Conservation (phyloP, 768 basidiomycete genomes). For the Trametes cubensis region DNA sequence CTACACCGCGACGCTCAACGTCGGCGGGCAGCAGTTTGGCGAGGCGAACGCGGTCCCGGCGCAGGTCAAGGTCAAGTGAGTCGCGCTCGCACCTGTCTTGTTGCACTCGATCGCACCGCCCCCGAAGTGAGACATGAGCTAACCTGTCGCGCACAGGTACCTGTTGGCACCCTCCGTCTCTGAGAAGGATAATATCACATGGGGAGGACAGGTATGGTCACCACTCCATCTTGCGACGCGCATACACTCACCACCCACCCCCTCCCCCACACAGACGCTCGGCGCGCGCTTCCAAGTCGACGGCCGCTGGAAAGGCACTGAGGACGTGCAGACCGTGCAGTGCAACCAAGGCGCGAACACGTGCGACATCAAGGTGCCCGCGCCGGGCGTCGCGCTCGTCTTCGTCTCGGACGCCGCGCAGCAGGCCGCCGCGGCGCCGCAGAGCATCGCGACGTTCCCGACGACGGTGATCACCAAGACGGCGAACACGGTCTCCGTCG, state of each 20-base stretch:
- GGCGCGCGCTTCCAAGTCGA: slow-evolving; percentile 43
- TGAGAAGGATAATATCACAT: slow-evolving; percentile 50
- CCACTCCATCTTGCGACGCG: no score
- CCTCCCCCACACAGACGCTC: slow-evolving; percentile 28
- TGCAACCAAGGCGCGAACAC: slow-evolving; percentile 48
- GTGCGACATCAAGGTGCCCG: slow-evolving; percentile 64
- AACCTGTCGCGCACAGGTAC: slow-evolving; percentile 28
- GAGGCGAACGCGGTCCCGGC: slow-evolving; percentile 30
- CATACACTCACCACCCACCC: neutral
- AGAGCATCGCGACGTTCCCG: slow-evolving; percentile 51
- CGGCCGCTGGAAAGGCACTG: slow-evolving; percentile 41
- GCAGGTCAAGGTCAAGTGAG: slow-evolving; percentile 42
- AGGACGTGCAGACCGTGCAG: slow-evolving; percentile 38
- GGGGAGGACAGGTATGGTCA: slow-evolving; percentile 48
- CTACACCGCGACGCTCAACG: slow-evolving; percentile 39
- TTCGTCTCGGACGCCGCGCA: slow-evolving; percentile 57
- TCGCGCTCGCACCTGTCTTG: slow-evolving; percentile 4
- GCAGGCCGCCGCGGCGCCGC: slow-evolving; percentile 36
- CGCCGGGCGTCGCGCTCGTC: slow-evolving; percentile 76
- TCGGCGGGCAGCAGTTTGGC: slow-evolving; percentile 33
- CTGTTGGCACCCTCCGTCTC: slow-evolving; percentile 41
- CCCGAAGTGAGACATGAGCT: neutral
- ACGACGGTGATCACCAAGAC: slow-evolving; percentile 52
- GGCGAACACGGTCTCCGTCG: slow-evolving; percentile 57
- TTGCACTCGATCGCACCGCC: no score